Conservation (phyloP, 192 early-diverging fungal genomes). For the Backusella liffmaniae region DNA sequence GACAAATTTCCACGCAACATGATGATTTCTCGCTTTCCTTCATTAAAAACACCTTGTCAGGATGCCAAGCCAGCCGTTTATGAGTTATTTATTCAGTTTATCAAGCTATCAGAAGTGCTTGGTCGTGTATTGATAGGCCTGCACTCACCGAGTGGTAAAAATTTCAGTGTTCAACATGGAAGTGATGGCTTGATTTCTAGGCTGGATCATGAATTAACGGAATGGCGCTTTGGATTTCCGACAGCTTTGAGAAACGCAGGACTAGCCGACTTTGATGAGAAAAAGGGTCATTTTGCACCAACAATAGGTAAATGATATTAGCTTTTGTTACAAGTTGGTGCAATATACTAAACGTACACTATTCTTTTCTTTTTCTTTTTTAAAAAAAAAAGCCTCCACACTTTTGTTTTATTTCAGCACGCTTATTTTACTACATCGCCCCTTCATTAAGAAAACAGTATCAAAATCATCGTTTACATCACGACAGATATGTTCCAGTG, state of each 20-base stretch:
- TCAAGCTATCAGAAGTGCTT: conserved; percentile 22
- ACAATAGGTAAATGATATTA: not conserved
- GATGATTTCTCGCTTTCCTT: conserved; percentile 12
- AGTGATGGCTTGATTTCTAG: conserved; percentile 20
- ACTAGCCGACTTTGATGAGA: not conserved
- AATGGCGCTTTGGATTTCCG: conserved; percentile 19
- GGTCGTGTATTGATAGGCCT: conserved; percentile 22
- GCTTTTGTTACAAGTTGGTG: not conserved
- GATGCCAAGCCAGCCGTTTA: not conserved
- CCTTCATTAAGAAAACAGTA: not conserved
- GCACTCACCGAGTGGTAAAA: conserved; percentile 21
- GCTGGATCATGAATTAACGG: conserved; percentile 21
- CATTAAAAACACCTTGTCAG: not conserved
- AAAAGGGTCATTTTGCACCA: not conserved
- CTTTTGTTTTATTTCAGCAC: not conserved
- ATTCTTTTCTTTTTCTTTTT: not conserved
- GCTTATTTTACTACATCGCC: not conserved
- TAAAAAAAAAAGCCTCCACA: not conserved
- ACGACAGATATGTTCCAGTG: conserved; percentile 8
- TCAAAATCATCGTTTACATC: conserved; percentile 10
- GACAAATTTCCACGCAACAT: not conserved
- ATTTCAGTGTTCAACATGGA: conserved; percentile 17
- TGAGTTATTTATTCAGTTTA: conserved; percentile 22
- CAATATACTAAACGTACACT: not conserved
- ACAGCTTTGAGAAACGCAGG: not conserved